phyloP scores from a whole-genome alignment of 371 early-diverging fungal species.

The Haplosporangium sp. region DNA sequence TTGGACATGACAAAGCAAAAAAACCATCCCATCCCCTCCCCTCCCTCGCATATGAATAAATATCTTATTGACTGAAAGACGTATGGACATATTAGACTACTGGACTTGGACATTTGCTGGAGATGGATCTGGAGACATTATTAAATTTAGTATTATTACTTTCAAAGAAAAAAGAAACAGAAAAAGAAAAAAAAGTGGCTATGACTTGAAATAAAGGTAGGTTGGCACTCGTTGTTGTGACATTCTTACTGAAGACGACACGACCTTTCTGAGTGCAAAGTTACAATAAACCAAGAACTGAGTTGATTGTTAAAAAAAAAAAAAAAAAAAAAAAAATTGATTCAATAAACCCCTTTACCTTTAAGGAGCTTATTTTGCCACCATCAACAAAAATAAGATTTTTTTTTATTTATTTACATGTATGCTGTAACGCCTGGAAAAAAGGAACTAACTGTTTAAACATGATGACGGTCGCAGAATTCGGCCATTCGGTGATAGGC shows the following conservation, averaged over 20 bases:
- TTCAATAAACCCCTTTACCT: constrained; percentile 5
- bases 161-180: no score
- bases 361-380: neutral
- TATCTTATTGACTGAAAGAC: constrained; percentile 12
- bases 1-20: constrained; percentile 18
- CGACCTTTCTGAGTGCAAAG: no score
- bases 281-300: neutral
- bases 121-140: neutral
- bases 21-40: neutral
- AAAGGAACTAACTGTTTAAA: constrained; percentile 20
- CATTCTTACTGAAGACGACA: no score
- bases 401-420: neutral
- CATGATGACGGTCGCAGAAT: constrained; percentile 83
- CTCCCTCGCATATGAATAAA: constrained; percentile 14
- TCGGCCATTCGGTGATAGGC: constrained; percentile 83
- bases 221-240: no score
- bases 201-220: no score
- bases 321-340: constrained; percentile 4
- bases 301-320: neutral
- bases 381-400: neutral
- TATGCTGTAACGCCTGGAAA: neutral
- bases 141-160: no score
- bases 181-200: no score
- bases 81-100: constrained; percentile 5
- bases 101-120: constrained; percentile 4